phyloP scores from a whole-genome alignment of 352 stramenopile species.

The Phytopythium cucurbitacearum region DNA sequence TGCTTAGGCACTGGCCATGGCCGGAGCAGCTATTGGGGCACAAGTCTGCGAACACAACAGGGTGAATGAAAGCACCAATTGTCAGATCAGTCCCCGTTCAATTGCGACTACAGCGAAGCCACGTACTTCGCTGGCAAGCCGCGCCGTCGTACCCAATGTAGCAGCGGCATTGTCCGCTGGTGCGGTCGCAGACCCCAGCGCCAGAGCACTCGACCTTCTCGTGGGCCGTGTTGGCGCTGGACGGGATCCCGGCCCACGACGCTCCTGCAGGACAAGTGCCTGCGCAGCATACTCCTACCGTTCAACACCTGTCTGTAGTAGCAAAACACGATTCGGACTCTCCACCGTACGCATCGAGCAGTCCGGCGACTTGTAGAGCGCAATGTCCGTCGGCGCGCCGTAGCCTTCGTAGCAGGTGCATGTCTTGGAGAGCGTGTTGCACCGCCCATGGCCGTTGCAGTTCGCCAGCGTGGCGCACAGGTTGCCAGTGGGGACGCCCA shows the following conservation, averaged over 20 bases:
- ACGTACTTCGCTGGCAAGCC: conserved; percentile 64
- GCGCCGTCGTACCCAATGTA: conserved; percentile 62
- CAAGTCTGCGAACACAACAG: conserved; percentile 10
- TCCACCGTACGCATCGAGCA: conserved; percentile 59
- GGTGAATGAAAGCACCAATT: not conserved
- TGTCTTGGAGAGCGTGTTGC: conserved; percentile 74
- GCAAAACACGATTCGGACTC: not conserved
- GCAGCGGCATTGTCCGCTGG: conserved; percentile 56
- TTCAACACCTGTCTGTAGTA: not conserved
- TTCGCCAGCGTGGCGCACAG: conserved; percentile 76
- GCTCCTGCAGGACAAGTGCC: conserved; percentile 61
- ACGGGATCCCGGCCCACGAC: conserved; percentile 60
- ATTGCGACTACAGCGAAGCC: not conserved
- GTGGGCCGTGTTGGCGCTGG: conserved; percentile 31
- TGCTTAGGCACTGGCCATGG: conserved; percentile 68
- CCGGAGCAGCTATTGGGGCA: conserved; percentile 68
- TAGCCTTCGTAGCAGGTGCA: conserved; percentile 89
- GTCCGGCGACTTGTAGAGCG: conserved; percentile 73
- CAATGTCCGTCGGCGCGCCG: conserved; percentile 76
- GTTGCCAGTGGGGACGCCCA: conserved; percentile 52
- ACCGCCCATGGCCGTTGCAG: conserved; percentile 89
- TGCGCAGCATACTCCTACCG: conserved; percentile 9
- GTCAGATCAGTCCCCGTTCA: not conserved
- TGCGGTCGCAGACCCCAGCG: conserved; percentile 55
- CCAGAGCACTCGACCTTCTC: conserved; percentile 53